Evolutionary conservation across 2,329 filamentous ascomycete genomes (phyloP), one percentile per base, ranked within the genome.

Genomic region (Trichoderma oligosporum): DNA sequence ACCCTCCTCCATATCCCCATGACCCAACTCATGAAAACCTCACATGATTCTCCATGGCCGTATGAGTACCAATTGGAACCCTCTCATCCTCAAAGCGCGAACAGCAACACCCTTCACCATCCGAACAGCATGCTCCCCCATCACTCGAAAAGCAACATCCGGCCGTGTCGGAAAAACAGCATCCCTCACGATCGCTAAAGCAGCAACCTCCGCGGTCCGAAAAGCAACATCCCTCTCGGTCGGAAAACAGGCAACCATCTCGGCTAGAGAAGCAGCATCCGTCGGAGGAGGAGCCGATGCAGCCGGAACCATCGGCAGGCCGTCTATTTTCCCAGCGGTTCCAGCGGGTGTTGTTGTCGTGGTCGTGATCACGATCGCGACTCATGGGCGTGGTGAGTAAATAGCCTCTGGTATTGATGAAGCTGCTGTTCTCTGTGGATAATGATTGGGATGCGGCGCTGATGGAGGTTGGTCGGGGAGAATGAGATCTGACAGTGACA

Each of bases 191-290:
- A 4, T 61, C 60, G 1, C 58, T 57, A 9, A 60, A 63, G 42
- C 39, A 59, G 41, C 60, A 56, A 0, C 56, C 49, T 1, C 29
- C 55, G 7, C 49, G 46, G 27, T 61, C 52, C 3, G 52, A 58
- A 41, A 55, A 62, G 31, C 29, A 61, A 45, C 60, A 60, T 3
- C 57, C 59, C 2, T n/a, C 58, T 4, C 59, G 44, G 4, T 61
- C 59, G 0, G 59, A 59, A 27, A 58, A 59, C 25, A 36, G 48
- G 42, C 57, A 58, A 18, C 56, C 59, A 1, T 29, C 57, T 2
- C 60, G 49, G n/a, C 39, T 47, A 2, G 59, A 60, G 57, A 58
- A 62, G 54, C 49, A 60, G 44, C 61, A 62, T 4, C 61, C 61
- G 16, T 52, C 56, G 4, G 59, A 55, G 24, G n/a, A 12, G 29